Conservation (phyloP, 208 protist species). For the Trypanosoma boissoni region DNA sequence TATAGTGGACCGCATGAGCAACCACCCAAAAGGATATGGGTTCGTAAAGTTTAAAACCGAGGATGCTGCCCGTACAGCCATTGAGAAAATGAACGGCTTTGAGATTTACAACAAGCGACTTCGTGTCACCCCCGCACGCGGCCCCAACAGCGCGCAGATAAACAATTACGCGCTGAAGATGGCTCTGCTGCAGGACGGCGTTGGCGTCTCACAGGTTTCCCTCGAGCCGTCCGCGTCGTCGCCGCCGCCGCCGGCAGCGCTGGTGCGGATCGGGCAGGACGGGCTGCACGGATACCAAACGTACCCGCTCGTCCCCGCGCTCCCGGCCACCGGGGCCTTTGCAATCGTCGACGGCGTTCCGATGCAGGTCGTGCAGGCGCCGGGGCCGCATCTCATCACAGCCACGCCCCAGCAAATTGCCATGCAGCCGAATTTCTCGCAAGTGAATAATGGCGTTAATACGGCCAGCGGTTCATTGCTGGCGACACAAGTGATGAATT, state of each 20-base stretch:
- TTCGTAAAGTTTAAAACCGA: conserved; percentile 69
- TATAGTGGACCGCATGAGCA: conserved; percentile 42
- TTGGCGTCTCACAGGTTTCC: too few species aligned
- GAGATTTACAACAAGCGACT: conserved; percentile 63
- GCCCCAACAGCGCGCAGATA: conserved; percentile 26
- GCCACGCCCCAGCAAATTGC: not conserved
- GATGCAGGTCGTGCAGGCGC: not conserved
- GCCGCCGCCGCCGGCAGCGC: not conserved
- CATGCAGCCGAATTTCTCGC: too few species aligned
- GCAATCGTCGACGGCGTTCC: conserved; percentile 3
- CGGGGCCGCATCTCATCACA: not conserved
- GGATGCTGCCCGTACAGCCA: conserved; percentile 49
- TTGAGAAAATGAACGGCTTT: conserved; percentile 59
- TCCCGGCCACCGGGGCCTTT: not conserved
- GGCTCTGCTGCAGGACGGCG: not conserved
- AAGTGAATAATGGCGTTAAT: too few species aligned
- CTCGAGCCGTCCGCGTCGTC: too few species aligned
- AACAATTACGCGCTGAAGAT: not conserved
- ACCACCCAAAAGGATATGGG: conserved; percentile 70
- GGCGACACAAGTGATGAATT: too few species aligned
- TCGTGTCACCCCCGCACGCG: conserved; percentile 49
- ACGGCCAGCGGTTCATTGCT: too few species aligned
- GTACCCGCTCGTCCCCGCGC: not conserved
- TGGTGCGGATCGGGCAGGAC: not conserved
- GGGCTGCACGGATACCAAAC: too few species aligned